Evolutionary conservation across 2,329 filamentous ascomycete genomes (phyloP).

Genomic region (Neonectria magnoliae): DNA sequence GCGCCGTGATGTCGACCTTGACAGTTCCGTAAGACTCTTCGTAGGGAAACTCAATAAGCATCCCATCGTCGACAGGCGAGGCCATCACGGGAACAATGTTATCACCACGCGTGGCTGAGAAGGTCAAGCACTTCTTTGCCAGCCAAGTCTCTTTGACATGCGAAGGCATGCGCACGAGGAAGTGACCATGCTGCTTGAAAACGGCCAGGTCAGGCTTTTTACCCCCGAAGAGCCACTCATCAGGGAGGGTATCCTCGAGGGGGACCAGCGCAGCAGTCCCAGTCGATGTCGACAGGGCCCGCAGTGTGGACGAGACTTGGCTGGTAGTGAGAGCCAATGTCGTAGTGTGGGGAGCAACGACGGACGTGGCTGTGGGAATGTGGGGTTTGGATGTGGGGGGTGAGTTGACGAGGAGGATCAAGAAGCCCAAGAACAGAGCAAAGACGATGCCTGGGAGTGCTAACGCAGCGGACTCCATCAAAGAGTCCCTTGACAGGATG

Average conservation of each 20-base stretch:
- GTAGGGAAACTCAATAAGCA: constrained; percentile 62
- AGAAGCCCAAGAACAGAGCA: constrained; percentile 33
- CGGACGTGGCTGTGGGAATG: constrained; percentile 40
- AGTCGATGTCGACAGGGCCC: constrained; percentile 26
- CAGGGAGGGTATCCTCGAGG: constrained; percentile 41
- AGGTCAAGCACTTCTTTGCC: constrained; percentile 64
- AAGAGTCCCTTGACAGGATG: constrained; percentile 22
- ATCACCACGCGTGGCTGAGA: constrained; percentile 63
- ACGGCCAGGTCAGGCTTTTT: constrained; percentile 46
- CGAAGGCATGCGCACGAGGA: constrained; percentile 64
- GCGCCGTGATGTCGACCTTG: constrained; percentile 67
- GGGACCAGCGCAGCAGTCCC: constrained; percentile 44
- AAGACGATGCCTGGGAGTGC: constrained; percentile 41
- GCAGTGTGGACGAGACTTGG: constrained; percentile 29
- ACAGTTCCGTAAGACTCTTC: constrained; percentile 67
- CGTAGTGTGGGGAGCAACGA: constrained; percentile 39
- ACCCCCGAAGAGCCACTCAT: constrained; percentile 49
- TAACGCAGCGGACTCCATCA: constrained; percentile 30
- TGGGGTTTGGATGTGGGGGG: constrained; percentile 37
- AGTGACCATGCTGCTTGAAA: constrained; percentile 56
- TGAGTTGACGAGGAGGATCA: constrained; percentile 45
- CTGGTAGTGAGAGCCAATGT: constrained; percentile 30
- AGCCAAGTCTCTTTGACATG: constrained; percentile 64
- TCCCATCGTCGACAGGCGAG: constrained; percentile 59
- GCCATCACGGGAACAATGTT: constrained; percentile 60